Percentiles rank a stretch among this genome's conserved stretches.
Conservation (phyloP, 225 moss, liverwort and hornwort genomes). For the Sphagnum contortum region DNA sequence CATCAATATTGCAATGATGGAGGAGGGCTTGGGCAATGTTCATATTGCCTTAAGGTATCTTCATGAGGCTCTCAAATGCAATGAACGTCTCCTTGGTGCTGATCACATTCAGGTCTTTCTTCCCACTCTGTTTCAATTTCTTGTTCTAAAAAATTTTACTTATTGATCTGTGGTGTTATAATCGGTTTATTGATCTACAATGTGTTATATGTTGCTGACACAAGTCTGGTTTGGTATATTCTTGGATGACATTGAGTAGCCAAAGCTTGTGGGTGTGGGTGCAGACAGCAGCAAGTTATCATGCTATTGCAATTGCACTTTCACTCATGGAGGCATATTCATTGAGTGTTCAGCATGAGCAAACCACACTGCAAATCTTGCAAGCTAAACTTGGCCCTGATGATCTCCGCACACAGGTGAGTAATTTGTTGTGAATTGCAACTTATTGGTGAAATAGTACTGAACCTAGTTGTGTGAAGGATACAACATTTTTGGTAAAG, state of each 20-base stretch:
- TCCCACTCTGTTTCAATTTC: too few relatives aligned
- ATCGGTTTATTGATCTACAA: too few relatives aligned
- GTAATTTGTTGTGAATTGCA: neutral
- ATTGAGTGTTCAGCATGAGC: conserved; percentile 63
- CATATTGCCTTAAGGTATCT: conserved; percentile 58
- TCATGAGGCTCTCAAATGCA: conserved; percentile 58
- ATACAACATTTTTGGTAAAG: too few relatives aligned
- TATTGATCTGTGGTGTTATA: too few relatives aligned
- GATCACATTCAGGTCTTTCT: conserved; percentile 59
- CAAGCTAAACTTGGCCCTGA: conserved; percentile 65
- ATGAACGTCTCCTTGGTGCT: conserved; percentile 58
- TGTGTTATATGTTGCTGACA: too few relatives aligned
- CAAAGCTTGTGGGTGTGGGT: neutral
- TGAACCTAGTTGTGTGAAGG: too few relatives aligned
- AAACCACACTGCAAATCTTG: conserved; percentile 55
- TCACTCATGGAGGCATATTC: conserved; percentile 70
- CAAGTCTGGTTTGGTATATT: too few relatives aligned
- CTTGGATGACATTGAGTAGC: too few relatives aligned
- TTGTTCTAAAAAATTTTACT: too few relatives aligned
- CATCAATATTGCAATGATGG: conserved; percentile 71
- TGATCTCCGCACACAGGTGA: conserved; percentile 59
- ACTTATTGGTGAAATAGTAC: too few relatives aligned
- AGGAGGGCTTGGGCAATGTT: conserved; percentile 59
- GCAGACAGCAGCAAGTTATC: conserved; percentile 68
- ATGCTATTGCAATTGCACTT: conserved; percentile 60